phyloP scores from a whole-genome alignment of 2,329 filamentous ascomycete genomes.

The Fusarium sp. region DNA sequence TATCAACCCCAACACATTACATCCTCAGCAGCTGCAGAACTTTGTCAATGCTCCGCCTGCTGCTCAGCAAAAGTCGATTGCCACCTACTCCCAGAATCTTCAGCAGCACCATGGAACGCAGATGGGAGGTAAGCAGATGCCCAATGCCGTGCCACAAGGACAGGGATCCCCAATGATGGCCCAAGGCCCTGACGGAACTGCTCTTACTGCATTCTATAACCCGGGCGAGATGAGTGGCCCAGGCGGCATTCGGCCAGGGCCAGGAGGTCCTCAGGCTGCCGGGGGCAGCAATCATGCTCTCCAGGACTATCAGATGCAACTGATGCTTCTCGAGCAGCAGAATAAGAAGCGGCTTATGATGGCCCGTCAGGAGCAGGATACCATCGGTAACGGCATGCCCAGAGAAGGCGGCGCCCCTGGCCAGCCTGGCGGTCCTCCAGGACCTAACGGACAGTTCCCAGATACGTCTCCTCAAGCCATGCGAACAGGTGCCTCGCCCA shows the following conservation, averaged over 20 bases:
- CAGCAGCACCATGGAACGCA: conserved; percentile 85
- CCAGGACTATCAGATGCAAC: conserved; percentile 91
- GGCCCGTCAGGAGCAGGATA: conserved; percentile 85
- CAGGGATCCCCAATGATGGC: conserved; percentile 89
- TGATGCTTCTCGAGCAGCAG: conserved; percentile 89
- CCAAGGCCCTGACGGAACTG: conserved; percentile 76
- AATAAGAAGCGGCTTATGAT: conserved; percentile 90
- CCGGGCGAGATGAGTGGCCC: conserved; percentile 71
- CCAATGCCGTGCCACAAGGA: conserved; percentile 79
- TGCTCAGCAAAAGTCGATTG: conserved; percentile 86
- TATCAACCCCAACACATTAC: conserved; percentile 83
- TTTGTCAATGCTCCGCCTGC: conserved; percentile 70
- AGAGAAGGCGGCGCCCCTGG: conserved; percentile 66
- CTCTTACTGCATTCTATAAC: conserved; percentile 75
- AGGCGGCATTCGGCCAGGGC: conserved; percentile 71
- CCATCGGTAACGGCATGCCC: conserved; percentile 62
- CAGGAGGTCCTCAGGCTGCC: conserved; percentile 63
- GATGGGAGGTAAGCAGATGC: conserved; percentile 87
- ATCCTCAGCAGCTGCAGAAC: conserved; percentile 81
- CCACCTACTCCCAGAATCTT: conserved; percentile 88
- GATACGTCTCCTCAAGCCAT: conserved; percentile 80
- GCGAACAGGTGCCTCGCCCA: conserved; percentile 81
- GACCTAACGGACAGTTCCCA: conserved; percentile 76
- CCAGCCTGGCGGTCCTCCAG: conserved; percentile 67
- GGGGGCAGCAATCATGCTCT: conserved; percentile 81